These are phyloP conservation scores for Stellera chamaejasme DNA, from an alignment of 345 rosid genomes.

Conservation along the genomic window DNA sequence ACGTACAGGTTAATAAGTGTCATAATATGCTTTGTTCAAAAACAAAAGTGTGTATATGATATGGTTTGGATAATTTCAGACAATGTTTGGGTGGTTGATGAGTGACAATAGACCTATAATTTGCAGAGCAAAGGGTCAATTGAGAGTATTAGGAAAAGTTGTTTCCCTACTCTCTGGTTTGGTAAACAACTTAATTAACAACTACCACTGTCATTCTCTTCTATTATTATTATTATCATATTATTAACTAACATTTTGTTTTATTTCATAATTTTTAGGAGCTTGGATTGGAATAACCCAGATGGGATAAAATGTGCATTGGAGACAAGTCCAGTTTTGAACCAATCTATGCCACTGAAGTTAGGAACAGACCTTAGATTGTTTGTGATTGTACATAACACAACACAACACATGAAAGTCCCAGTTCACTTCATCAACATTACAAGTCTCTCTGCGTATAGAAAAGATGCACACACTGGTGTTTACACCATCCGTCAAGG, in stretches of 20 bases:
- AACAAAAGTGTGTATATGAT: too few relatives aligned
- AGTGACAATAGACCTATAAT: slow-evolving; percentile 4
- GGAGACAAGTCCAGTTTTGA: slow-evolving; percentile 60
- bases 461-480: slow-evolving; percentile 93
- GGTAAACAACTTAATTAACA: slow-evolving; percentile 5
- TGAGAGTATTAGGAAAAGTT: neutral
- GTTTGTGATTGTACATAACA: slow-evolving; percentile 37
- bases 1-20: too few relatives aligned
- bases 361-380: slow-evolving; percentile 77
- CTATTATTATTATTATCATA: slow-evolving; percentile 1
- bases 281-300: slow-evolving; percentile 80
- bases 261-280: slow-evolving; percentile 33
- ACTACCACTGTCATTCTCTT: neutral
- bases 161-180: slow-evolving; percentile 5
- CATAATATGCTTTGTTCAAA: too few relatives aligned
- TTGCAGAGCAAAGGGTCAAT: neutral
- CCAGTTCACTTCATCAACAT: slow-evolving; percentile 68
- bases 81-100: slow-evolving; percentile 9
- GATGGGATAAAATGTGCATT: slow-evolving; percentile 77
- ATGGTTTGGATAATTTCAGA: too few relatives aligned
- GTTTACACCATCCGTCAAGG: slow-evolving; percentile 79
- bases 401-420: slow-evolving; percentile 37
- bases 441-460: slow-evolving; percentile 62
- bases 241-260: neutral
- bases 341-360: slow-evolving; percentile 37